Evolutionary conservation across 2,329 filamentous ascomycete species (phyloP), one percentile per base, ranked within the genome.

Genomic region (Diaporthe sp.): DNA sequence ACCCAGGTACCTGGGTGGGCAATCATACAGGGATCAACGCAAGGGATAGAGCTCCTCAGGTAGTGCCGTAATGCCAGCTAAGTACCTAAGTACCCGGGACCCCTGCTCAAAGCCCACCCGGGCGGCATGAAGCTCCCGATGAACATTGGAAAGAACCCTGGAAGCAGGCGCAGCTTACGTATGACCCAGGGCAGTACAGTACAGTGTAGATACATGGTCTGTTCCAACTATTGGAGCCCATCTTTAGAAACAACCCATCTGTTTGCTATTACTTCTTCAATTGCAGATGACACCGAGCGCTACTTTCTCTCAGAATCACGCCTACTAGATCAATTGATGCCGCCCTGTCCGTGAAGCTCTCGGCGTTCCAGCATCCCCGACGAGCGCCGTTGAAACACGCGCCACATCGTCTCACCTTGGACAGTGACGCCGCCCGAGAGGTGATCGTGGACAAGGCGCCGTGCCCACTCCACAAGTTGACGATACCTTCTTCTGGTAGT

Each of bases 381-480:
- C 51, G 42, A 19, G n/a, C 58, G 55, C 53, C 55, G 49, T 71
- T 44, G 62, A 57, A 67, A 53, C 31, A 19, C 60, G 49, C 57
- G 42, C 39, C 65, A 51, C 7, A 10, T 60, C 67, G 65, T 39
- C 42, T 28, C 55, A 61, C 49, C 46, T 46, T 31, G 62, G 28
- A 51, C 1, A n/a, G 46, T 53, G 62, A 51, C 46, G 49, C 46
- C 46, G n/a, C 46, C 62, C 22, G 22, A 68, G n/a, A 72, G 34
- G 51, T 31, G 34, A 53, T 68, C 46, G 58, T 44, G 62, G 49
- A 67, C 22, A 44, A 68, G 31, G 62, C 62, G 62, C 62, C 65
- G 65, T 53, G 31, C n/a, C 19, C 65, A 68, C 65, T 34, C 12
- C 65, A 17, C 13, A 39, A 53, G 31, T 53, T 42, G 46, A 53